Evolutionary conservation across 345 rosid genomes (phyloP).

Genomic region (Odontarrhena argentea): DNA sequence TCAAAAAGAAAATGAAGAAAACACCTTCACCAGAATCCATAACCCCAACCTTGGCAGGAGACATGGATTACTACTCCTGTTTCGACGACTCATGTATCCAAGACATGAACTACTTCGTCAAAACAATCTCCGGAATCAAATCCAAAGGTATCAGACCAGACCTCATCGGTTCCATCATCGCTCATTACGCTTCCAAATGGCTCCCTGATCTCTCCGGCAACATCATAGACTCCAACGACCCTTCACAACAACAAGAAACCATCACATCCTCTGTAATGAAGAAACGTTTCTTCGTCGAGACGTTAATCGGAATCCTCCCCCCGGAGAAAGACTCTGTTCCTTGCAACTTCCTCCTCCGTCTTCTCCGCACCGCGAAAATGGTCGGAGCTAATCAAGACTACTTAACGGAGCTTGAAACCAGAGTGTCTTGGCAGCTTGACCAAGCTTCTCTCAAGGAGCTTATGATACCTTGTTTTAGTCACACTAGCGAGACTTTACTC

Average conservation of each 20-base stretch:
- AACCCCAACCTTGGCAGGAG: conserved; percentile 34
- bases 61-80: conserved; percentile 45
- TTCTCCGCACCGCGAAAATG: conserved; percentile 81
- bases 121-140: conserved; percentile 77
- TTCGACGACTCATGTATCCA: conserved; percentile 84
- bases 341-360: conserved; percentile 82
- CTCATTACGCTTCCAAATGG: conserved; percentile 89
- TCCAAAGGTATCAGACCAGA: conserved; percentile 83
- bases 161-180: conserved; percentile 82
- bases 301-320: conserved; percentile 75
- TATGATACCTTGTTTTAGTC: conserved; percentile 88
- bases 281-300: conserved; percentile 78
- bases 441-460: conserved; percentile 85
- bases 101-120: conserved; percentile 87
- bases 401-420: conserved; percentile 70
- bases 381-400: conserved; percentile 61
- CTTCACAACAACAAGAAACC: conserved; percentile 44
- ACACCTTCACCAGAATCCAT: conserved; percentile 43
- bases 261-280: conserved; percentile 69
- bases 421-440: conserved; percentile 82
- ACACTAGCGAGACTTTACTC: conserved; percentile 65
- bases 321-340: conserved; percentile 82
- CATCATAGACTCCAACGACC: background rate
- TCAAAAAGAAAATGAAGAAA: conserved; percentile 47
- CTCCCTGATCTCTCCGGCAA: conserved; percentile 72